Evolutionary conservation across 2,329 filamentous ascomycete genomes (phyloP).

Genomic region (Xylaria sp.): DNA sequence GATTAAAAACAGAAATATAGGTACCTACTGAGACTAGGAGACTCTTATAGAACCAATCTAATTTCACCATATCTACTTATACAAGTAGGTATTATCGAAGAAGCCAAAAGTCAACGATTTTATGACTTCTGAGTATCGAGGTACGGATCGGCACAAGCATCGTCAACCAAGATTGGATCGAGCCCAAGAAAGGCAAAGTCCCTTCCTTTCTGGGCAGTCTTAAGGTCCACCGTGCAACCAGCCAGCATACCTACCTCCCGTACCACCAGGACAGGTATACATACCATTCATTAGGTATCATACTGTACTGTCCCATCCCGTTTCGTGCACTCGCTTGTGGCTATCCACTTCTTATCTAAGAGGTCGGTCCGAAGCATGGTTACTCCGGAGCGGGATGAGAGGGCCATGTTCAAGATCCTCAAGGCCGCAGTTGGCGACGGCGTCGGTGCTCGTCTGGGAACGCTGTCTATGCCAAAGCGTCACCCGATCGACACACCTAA

Average conservation of each 20-base stretch:
- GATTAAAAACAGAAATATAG: neutral
- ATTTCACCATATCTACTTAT: neutral
- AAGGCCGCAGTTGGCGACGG: slow-evolving; percentile 54
- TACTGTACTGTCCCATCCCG: too few species aligned
- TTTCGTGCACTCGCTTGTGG: slow-evolving; percentile 1
- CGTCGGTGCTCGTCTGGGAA: slow-evolving; percentile 72
- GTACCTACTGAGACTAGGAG: neutral
- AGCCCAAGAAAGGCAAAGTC: neutral
- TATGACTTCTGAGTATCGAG: neutral
- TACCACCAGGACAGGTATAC: too few species aligned
- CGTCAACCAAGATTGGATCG: neutral
- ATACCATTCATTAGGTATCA: neutral
- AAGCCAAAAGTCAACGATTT: too few species aligned
- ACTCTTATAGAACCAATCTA: neutral
- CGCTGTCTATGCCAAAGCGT: slow-evolving; percentile 70
- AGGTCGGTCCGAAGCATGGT: slow-evolving; percentile 30
- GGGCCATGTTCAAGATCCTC: slow-evolving; percentile 61
- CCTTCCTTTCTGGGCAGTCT: slow-evolving; percentile 18
- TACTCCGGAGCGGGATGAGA: slow-evolving; percentile 35
- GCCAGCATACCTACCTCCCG: neutral
- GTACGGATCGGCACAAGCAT: neutral
- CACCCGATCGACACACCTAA: slow-evolving; percentile 82
- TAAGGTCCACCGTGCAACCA: neutral
- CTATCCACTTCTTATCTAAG: neutral
- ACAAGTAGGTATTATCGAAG: neutral